These are phyloP conservation scores for Boletales sp. DNA, from an alignment of 768 basidiomycete genomes.

Conservation along the genomic window DNA sequence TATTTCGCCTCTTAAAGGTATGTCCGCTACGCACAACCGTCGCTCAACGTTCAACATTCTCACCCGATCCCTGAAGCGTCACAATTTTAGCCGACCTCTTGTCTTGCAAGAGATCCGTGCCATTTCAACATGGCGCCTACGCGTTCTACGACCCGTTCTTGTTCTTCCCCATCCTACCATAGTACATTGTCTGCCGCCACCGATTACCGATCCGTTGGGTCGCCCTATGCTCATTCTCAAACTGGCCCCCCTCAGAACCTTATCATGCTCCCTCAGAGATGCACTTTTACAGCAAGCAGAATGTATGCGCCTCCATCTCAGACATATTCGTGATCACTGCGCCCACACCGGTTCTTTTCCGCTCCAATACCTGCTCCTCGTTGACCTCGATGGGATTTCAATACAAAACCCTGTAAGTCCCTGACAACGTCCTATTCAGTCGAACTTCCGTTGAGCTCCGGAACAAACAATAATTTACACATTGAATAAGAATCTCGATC, in stretches of 20 bases:
- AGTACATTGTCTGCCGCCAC: conserved; percentile 53
- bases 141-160: conserved; percentile 37
- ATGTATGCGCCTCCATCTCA: conserved; percentile 53
- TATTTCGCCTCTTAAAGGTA: conserved; percentile 64
- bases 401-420: conserved; percentile 54
- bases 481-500: conserved; percentile 48
- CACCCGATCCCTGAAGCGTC: conserved; percentile 43
- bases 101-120: conserved; percentile 56
- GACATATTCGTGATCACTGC: conserved; percentile 39
- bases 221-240: conserved; percentile 61
- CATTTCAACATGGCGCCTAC: conserved; percentile 53
- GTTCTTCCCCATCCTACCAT: conserved; percentile 24
- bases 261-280: conserved; percentile 37
- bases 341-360: conserved; percentile 33
- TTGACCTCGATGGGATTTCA: conserved; percentile 60
- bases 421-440: conserved; percentile 4
- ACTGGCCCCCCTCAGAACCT: conserved; percentile 39
- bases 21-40: conserved; percentile 14
- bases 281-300: conserved; percentile 52
- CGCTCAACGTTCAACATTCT: conserved; percentile 3
- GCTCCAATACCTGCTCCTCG: conserved; percentile 63
- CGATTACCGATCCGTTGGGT: conserved; percentile 56
- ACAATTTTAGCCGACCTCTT: conserved; percentile 62
- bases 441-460: conserved; percentile 1
- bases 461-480: conserved; percentile 1